Percentiles rank a stretch among this genome's conserved stretches.
Evolutionary conservation across 495 filamentous ascomycete species (phyloP).

Genomic region (Xylaria longipes): DNA sequence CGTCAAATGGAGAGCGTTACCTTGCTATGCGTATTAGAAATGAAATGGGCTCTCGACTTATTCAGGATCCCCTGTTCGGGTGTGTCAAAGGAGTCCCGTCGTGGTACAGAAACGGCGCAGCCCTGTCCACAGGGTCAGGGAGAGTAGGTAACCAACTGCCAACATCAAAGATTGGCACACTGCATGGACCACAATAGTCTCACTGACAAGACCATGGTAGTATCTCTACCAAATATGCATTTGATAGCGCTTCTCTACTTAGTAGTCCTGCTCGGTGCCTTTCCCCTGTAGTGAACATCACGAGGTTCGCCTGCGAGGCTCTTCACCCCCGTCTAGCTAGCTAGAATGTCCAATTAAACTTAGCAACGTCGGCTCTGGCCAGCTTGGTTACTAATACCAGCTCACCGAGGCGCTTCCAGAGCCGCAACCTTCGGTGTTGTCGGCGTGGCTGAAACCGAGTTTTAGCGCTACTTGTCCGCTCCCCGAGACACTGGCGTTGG

Average conservation of each 20-base stretch:
- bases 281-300: not conserved
- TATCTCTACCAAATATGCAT: not conserved
- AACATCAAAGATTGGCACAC: not conserved
- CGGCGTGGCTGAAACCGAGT: not conserved
- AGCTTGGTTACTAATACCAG: not conserved
- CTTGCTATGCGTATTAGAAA: not conserved
- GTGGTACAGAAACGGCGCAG: slow-evolving; percentile 9
- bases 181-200: not conserved
- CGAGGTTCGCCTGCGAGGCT: not conserved
- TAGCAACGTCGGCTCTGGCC: too few species aligned
- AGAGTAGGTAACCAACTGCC: not conserved
- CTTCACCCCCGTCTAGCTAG: not conserved
- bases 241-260: not conserved
- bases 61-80: not conserved
- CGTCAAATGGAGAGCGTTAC: not conserved
- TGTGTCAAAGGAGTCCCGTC: not conserved
- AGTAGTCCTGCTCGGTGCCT: not conserved
- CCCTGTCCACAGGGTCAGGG: not conserved
- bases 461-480: slow-evolving; percentile 4
- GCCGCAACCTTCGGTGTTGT: not conserved
- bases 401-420: not conserved
- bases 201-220: not conserved
- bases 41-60: not conserved
- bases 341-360: not conserved
- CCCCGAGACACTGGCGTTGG: slow-evolving; percentile 10